phyloP scores from a whole-genome alignment of 305 asterid species.

The Rubia tinctorum region DNA sequence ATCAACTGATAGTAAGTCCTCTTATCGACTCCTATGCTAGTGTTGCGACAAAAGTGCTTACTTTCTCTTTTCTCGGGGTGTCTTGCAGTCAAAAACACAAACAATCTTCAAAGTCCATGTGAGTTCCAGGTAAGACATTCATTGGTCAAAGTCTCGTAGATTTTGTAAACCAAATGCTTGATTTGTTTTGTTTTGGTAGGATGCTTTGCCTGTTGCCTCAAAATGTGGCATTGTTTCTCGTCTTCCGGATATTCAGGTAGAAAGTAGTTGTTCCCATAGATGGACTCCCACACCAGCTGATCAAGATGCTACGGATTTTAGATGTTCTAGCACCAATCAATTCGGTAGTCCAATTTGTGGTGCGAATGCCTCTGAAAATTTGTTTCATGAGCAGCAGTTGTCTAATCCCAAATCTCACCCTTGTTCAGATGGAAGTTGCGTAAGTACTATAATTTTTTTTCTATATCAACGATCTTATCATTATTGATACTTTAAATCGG shows the following conservation, averaged over 20 bases:
- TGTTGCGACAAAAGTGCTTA: conserved; percentile 24
- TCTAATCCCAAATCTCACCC: conserved; percentile 32
- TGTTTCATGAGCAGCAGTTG: conserved; percentile 24
- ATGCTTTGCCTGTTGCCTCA: conserved; percentile 57
- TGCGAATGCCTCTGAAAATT: conserved; percentile 39
- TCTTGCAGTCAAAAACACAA: conserved; percentile 56
- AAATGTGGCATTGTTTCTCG: conserved; percentile 29
- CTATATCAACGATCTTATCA: background rate
- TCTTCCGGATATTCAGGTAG: conserved; percentile 41
- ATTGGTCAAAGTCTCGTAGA: conserved; percentile 19
- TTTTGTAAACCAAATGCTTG: conserved; percentile 6
- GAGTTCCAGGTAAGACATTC: conserved; percentile 53
- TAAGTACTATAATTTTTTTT: conserved; percentile 54
- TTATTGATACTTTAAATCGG: background rate
- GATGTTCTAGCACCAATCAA: conserved; percentile 38
- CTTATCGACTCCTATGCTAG: conserved; percentile 9
- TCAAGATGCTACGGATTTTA: conserved; percentile 29
- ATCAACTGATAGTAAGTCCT: conserved; percentile 70
- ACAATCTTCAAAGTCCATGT: conserved; percentile 28
- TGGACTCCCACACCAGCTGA: conserved; percentile 37
- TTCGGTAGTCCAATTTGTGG: conserved; percentile 35
- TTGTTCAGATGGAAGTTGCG: conserved; percentile 46
- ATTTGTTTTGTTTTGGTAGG: conserved; percentile 39
- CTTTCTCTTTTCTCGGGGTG: conserved; percentile 18
- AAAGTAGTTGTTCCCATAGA: conserved; percentile 50